Percentiles rank a stretch among this genome's conserved stretches.
Evolutionary conservation across 345 rosid genomes (phyloP).

Genomic region (Heritiera littoralis): DNA sequence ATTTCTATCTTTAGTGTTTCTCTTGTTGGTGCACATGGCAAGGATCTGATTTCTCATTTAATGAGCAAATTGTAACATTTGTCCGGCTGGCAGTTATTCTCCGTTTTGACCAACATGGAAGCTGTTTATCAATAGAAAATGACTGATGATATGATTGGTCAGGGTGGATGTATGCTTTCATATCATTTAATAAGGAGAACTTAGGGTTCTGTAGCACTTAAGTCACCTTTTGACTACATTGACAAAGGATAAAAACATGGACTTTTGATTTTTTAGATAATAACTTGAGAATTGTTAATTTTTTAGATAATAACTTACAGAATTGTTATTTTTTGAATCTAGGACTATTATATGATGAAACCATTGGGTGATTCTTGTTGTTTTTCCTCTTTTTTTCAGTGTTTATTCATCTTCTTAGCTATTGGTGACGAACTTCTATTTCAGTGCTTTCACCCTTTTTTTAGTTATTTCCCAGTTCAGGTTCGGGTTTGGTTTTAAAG

Average conservation of each 20-base stretch:
- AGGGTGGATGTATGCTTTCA: not conserved
- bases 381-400: not conserved
- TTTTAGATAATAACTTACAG: too few species aligned
- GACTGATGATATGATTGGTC: conserved; percentile 8
- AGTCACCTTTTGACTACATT: not conserved
- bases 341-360: not conserved
- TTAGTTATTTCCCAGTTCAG: not conserved
- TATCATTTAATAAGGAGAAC: conserved; percentile 1
- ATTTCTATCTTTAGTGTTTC: not conserved
- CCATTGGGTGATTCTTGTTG: not conserved
- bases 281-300: not conserved
- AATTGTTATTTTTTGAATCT: not conserved
- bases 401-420: not conserved
- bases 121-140: not conserved
- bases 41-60: conserved; percentile 9
- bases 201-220: not conserved
- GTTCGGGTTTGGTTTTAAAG: not conserved
- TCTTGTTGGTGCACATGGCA: conserved; percentile 5
- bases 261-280: not conserved
- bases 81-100: not conserved
- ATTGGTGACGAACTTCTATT: not conserved
- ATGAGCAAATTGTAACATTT: not conserved
- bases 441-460: not conserved
- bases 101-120: not conserved
- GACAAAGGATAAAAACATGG: not conserved